Evolutionary conservation across 176 grass and related monocot species (phyloP).

Genomic region (Metroxylon sagu): DNA sequence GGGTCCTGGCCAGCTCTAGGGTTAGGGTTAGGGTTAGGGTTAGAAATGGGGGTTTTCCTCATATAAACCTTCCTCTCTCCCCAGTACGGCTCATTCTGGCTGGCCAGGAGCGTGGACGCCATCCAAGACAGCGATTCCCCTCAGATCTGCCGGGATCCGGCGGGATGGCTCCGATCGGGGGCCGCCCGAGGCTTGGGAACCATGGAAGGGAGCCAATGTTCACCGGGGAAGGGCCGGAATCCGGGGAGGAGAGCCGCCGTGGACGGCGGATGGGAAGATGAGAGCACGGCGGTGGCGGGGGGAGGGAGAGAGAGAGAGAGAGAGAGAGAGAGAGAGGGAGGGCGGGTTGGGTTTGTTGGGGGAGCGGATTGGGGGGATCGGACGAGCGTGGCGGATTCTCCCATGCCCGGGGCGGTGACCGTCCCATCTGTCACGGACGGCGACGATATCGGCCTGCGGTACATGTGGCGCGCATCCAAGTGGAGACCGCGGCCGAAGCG

Average conservation of each 20-base stretch:
- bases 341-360: neutral
- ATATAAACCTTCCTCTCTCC: conserved; percentile 31
- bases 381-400: neutral
- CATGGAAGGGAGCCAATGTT: neutral
- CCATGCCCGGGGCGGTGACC: neutral
- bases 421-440: conserved; percentile 27
- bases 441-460: neutral
- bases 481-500: conserved; percentile 1
- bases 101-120: conserved; percentile 70
- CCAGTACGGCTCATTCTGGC: conserved; percentile 45
- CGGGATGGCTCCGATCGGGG: conserved; percentile 2
- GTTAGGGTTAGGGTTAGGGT: conserved; percentile 38
- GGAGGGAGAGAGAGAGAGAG: conserved; percentile 1
- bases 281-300: neutral
- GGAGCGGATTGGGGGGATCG: neutral
- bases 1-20: conserved; percentile 35
- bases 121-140: conserved; percentile 25
- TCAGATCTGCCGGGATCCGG: conserved; percentile 12
- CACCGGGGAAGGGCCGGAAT: no score
- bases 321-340: neutral
- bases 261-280: neutral
- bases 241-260: neutral
- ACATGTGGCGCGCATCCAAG: conserved; percentile 24
- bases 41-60: conserved; percentile 21
- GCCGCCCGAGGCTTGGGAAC: neutral